These are phyloP conservation scores for Meyerozyma athensensis DNA, from an alignment of 1,139 yeast genomes.

Conservation along the genomic window DNA sequence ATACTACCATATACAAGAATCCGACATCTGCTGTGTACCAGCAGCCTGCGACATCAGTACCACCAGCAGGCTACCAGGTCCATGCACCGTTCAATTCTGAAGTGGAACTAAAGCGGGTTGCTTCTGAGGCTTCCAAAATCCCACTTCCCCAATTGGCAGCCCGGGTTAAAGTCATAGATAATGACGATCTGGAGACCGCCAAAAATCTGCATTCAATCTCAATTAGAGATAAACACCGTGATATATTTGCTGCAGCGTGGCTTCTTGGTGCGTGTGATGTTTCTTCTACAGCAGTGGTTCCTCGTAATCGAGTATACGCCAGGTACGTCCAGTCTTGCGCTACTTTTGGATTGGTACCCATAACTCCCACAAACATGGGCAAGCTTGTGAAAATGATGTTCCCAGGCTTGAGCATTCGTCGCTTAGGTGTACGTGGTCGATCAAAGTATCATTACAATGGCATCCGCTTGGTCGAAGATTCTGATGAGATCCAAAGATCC, in stretches of 20 bases:
- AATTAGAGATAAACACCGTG: conserved; percentile 61
- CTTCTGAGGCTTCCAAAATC: conserved; percentile 36
- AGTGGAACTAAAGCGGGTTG: conserved; percentile 45
- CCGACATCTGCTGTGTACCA: too few species aligned
- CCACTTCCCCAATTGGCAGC: conserved; percentile 51
- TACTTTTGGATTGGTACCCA: conserved; percentile 58
- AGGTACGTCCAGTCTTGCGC: conserved; percentile 74
- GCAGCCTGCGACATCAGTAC: too few species aligned
- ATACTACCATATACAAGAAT: too few species aligned
- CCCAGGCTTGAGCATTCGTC: conserved; percentile 73
- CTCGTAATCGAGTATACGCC: conserved; percentile 78
- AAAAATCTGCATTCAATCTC: conserved; percentile 8
- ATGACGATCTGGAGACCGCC: conserved; percentile 18
- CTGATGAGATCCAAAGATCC: conserved; percentile 7
- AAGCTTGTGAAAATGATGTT: conserved; percentile 70
- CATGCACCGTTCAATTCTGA: conserved; percentile 20
- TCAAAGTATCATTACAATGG: conserved; percentile 93
- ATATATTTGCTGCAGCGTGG: conserved; percentile 81
- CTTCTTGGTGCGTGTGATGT: conserved; percentile 64
- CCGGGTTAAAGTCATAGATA: conserved; percentile 44
- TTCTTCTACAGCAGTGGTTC: conserved; percentile 68
- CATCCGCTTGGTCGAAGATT: conserved; percentile 56
- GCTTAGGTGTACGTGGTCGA: conserved; percentile 86
- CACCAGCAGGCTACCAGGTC: too few species aligned
- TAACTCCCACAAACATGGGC: conserved; percentile 86